Evolutionary conservation across 352 stramenopile genomes (phyloP), one percentile per base, ranked within the genome.

Genomic region (Lagenidium giganteum): DNA sequence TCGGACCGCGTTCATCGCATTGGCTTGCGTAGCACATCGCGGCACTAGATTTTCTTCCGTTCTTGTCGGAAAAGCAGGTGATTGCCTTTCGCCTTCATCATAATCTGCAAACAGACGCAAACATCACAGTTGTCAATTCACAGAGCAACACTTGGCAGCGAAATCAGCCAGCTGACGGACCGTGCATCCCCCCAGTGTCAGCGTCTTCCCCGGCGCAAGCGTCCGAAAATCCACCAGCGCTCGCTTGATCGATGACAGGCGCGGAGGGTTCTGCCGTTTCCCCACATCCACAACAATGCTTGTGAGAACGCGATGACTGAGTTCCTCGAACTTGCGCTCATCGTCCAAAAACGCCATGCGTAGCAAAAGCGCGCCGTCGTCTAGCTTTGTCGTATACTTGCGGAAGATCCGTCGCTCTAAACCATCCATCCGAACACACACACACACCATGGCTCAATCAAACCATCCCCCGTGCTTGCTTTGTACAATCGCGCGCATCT

Each of bases 101-200:
- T 64, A 11, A 64, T 51, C 54, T 64, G 32, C 20, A 13, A 25
- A 24, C 13, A 18, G 12, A 17, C 32, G 17, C 21, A n/a, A 13
- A 16, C 8, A 32, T 18, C 18, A 25, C 3, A 32, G 16, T n/a
- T n/a, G n/a, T n/a, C n/a, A n/a, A n/a, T n/a, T n/a, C n/a, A n/a
- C n/a, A n/a, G n/a, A n/a, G n/a, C n/a, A n/a, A n/a, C n/a, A n/a
- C n/a, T n/a, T n/a, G n/a, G n/a, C n/a, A n/a, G n/a, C n/a, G n/a
- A n/a, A n/a, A n/a, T n/a, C n/a, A n/a, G n/a, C n/a, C n/a, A n/a
- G n/a, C n/a, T n/a, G n/a, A 67, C 70, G 16, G 63, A 90, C 78
- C 36, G 64, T 59, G 57, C 78, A 90, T 8, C 75, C 75, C 16
- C 72, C 64, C 17, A 90, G 53, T 1, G 79, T 92, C 27, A 87